Percentiles rank a stretch among this genome's conserved stretches.
Conservation (phyloP, 169 alveolate species). For the Condylostoma magnum region DNA sequence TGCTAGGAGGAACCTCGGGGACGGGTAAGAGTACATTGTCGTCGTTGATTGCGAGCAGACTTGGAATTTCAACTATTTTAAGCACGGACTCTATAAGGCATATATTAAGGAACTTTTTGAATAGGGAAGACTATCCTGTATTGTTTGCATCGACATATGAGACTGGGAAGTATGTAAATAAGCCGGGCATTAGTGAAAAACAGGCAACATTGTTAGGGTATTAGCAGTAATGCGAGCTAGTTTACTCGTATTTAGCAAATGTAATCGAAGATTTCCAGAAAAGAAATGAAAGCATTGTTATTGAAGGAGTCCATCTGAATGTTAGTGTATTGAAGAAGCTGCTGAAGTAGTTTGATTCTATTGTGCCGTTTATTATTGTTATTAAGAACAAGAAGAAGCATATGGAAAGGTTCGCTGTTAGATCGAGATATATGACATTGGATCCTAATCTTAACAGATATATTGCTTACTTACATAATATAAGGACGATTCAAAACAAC, state of each 20-base stretch:
- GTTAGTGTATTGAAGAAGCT: slow-evolving; percentile 55
- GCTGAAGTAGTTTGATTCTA: slow-evolving; percentile 58
- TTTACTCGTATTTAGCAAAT: slow-evolving; percentile 57
- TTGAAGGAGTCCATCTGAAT: slow-evolving; percentile 86
- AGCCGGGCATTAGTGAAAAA: slow-evolving; percentile 41
- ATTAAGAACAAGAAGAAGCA: slow-evolving; percentile 65
- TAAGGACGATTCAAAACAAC: slow-evolving; percentile 61
- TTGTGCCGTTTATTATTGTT: slow-evolving; percentile 64
- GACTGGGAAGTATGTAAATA: slow-evolving; percentile 50
- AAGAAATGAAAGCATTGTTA: slow-evolving; percentile 59
- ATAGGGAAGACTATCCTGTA: slow-evolving; percentile 53
- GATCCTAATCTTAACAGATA: slow-evolving; percentile 70
- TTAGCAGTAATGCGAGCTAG: slow-evolving; percentile 61
- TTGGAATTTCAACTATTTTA: slow-evolving; percentile 71
- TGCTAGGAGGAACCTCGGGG: slow-evolving; percentile 84
- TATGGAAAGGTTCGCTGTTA: slow-evolving; percentile 74
- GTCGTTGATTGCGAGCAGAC: slow-evolving; percentile 65
- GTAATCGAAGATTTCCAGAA: slow-evolving; percentile 50
- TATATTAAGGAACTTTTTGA: slow-evolving; percentile 41
- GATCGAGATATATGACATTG: slow-evolving; percentile 72
- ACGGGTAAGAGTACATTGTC: slow-evolving; percentile 83
- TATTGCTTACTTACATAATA: slow-evolving; percentile 51
- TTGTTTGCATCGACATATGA: slow-evolving; percentile 71
- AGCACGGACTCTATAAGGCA: slow-evolving; percentile 82
- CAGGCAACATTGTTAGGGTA: slow-evolving; percentile 70